Evolutionary conservation across 73 alveolate species (phyloP).

Genomic region (Paramecium primaurelia): DNA sequence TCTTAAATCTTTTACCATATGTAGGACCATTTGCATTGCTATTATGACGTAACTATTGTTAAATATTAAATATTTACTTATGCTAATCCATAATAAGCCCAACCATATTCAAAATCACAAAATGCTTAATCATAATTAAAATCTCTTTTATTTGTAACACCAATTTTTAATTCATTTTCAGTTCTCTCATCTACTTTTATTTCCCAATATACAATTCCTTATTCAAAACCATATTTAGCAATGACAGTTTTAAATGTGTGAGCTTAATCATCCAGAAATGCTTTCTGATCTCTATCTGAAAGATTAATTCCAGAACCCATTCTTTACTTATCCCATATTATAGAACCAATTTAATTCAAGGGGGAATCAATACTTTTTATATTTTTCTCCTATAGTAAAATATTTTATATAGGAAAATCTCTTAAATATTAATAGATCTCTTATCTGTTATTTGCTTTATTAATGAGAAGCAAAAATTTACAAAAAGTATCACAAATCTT

Average conservation of each 20-base stretch:
- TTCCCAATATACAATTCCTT: constrained; percentile 79
- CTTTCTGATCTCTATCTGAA: constrained; percentile 22
- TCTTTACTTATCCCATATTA: constrained; percentile 47
- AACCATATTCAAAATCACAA: constrained; percentile 81
- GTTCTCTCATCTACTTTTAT: constrained; percentile 80
- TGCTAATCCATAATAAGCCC: constrained; percentile 83
- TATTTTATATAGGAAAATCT: neutral
- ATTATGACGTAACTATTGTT: constrained; percentile 70
- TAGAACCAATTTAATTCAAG: neutral
- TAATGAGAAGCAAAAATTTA: neutral
- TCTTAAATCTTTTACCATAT: constrained; percentile 78
- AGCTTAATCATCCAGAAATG: constrained; percentile 31
- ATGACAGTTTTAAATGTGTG: constrained; percentile 46
- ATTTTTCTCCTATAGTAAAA: neutral
- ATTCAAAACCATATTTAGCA: constrained; percentile 10
- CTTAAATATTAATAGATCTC: neutral
- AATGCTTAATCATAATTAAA: constrained; percentile 73
- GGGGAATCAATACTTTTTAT: neutral
- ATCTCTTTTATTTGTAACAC: constrained; percentile 70
- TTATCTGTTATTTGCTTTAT: neutral
- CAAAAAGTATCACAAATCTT: neutral
- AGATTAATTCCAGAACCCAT: constrained; percentile 19
- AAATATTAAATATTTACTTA: neutral
- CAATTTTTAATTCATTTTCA: constrained; percentile 83
- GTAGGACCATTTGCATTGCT: constrained; percentile 71